Base-by-base conservation (phyloP, 1,284 basidiomycete genomes). In the Marasmius sp. region DNA sequence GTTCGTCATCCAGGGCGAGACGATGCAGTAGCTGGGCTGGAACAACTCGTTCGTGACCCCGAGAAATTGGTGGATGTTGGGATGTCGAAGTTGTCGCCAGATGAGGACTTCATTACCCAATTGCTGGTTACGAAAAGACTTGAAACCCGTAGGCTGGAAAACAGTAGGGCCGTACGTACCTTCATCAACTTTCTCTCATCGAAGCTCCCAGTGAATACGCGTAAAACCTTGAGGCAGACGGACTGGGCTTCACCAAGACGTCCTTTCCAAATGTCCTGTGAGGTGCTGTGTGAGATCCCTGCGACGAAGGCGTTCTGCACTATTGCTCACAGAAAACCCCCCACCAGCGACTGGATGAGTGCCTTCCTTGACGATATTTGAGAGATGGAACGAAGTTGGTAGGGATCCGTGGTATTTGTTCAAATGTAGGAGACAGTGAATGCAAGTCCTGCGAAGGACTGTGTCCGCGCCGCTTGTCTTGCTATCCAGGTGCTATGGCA, bases 1-100 rank as follows among this genome's bases (percentile, higher is more conserved):
- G 12, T 64, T 59, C 1, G 60, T 39, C 61, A 65, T 67, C 64
- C 66, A 67, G 22, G 62, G 67, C 14, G 66, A 68, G 7, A 66
- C 41, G 7, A 65, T 48, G 39, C 52, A 63, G 43, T 61, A 63
- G n/a, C 36, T 59, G 2, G 61, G 61, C 4, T 43, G 8, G 34
- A 62, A 60, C 4, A 62, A 27, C 1, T 64, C 64, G 5, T 45
- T 38, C 43, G 56, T 57, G 27, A 67, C 37, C 12, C 66, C 66
- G 12, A 64, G 57, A 38, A 66, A 63, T 10, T 54, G 62, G 14
- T 62, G 53, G 7, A 68, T 63, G 22, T 64, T 65, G n/a, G 59
- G 60, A 38, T 68, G 65, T 16, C 56, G 55, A 22, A 68, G 56
- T 41, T 61, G 65, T 18, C 51, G 54, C 65, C 67, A 68, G 14